These are phyloP conservation scores for Trichophyton simii DNA, from an alignment of 2,329 filamentous ascomycete genomes.

Conservation along the genomic window DNA sequence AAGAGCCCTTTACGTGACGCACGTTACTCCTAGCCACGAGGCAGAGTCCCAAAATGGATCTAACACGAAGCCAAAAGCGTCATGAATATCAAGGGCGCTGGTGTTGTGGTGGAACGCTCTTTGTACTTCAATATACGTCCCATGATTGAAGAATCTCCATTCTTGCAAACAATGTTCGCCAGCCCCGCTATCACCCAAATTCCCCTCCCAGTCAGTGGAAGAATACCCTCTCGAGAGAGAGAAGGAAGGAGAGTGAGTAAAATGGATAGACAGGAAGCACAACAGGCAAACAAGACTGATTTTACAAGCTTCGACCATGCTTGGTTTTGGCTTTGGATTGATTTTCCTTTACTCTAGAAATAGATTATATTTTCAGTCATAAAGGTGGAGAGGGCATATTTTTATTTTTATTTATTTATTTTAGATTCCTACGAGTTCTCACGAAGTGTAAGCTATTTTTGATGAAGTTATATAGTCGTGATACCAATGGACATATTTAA, in stretches of 20 bases:
- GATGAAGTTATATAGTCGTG: neutral
- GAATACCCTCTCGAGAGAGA: neutral
- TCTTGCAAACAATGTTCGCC: neutral
- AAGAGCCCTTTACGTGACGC: conserved; percentile 45
- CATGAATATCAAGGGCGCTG: conserved; percentile 13
- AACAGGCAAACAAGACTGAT: neutral
- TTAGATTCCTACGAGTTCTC: neutral
- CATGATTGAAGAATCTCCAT: neutral
- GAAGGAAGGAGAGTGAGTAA: neutral
- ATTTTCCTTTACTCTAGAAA: neutral
- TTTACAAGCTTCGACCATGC: neutral
- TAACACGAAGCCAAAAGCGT: conserved; percentile 26
- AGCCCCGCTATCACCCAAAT: neutral
- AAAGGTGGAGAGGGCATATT: neutral
- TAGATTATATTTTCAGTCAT: neutral
- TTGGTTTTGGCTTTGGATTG: neutral
- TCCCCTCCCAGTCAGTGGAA: neutral
- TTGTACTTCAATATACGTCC: neutral
- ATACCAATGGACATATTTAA: neutral
- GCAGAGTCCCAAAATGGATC: conserved; percentile 19
- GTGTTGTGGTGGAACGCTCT: neutral
- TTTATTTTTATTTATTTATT: neutral
- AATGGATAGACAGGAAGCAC: neutral
- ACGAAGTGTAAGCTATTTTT: neutral
- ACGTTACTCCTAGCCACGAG: conserved; percentile 9